These are phyloP conservation scores for Plasmodium vinckei DNA, from an alignment of 169 alveolate genomes.

Conservation along the genomic window DNA sequence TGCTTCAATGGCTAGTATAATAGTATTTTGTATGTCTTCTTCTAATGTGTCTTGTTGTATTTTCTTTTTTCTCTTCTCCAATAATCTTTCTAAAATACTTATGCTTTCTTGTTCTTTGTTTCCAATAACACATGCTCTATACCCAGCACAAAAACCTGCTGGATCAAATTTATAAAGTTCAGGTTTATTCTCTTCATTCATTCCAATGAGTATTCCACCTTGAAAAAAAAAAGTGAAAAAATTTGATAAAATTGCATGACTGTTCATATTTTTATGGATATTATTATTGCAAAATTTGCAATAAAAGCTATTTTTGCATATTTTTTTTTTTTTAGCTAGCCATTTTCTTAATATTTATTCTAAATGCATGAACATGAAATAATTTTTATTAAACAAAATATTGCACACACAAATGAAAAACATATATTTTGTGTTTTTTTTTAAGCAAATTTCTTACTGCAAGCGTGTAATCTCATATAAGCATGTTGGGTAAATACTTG, in stretches of 20 bases:
- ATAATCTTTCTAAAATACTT: conserved; percentile 88
- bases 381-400: neutral
- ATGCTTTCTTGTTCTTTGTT: conserved; percentile 93
- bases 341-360: neutral
- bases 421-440: neutral
- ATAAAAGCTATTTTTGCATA: too few species aligned
- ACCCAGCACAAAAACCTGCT: conserved; percentile 96
- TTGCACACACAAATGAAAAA: neutral
- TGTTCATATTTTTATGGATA: conserved; percentile 30
- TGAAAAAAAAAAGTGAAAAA: neutral
- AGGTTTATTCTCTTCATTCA: conserved; percentile 96
- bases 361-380: conserved; percentile 23
- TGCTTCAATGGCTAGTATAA: conserved; percentile 82
- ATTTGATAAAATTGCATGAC: conserved; percentile 13
- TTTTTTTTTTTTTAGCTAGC: conserved; percentile 25
- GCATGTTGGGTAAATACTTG: conserved; percentile 97
- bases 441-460: conserved; percentile 83
- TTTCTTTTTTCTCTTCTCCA: conserved; percentile 79
- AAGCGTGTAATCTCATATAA: conserved; percentile 95
- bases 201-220: conserved; percentile 93
- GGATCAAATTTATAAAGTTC: conserved; percentile 95
- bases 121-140: conserved; percentile 94
- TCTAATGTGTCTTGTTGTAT: conserved; percentile 79
- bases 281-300: neutral
- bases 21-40: conserved; percentile 81